Base-by-base conservation (phyloP, 2,329 filamentous ascomycete genomes). In the Phialophora tarda region DNA sequence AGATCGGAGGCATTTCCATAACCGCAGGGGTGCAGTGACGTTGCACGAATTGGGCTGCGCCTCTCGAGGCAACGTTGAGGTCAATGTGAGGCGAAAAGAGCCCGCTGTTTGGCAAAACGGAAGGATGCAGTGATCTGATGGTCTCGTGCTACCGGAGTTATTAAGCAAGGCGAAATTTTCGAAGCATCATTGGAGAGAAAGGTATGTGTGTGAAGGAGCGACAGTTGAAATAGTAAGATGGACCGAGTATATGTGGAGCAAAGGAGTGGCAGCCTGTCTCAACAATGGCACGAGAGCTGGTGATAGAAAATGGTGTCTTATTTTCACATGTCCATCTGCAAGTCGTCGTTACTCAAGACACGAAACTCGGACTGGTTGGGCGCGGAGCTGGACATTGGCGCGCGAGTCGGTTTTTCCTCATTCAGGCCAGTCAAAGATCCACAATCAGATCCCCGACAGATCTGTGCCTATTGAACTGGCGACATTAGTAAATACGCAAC, bases 1-100 rank as follows among this genome's bases (percentile, higher is more conserved):
- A 75, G 70, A 92, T 79, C 38, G 63, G 65, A 56, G 70, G 71
- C 65, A 71, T 73, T 55, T 73, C 72, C 71, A 73, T 73, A 53
- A 23, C 57, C 62, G 47, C 48, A 17, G 24, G 48, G 11, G 12
- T 23, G n/a, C n/a, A 24, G 8, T 12, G 48, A 23, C 24, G 48
- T 51, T 51, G 24, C 48, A 28, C 48, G 3, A 17, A 28, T 26
- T 1, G 4, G 10, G 48, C 48, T 51, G 48, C 24, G 24, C 48
- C 48, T 51, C 17, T 50, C 47, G n/a, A 50, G 47, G 47, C 21
- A 14, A 50, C 10, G 23, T 17, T 26, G 21, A 51, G 14, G n/a
- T 26, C 48, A 51, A 26, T 26, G 7, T 51, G 48, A 51, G 24
- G 48, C 48, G 10, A 51, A 26, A 14, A 17, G 10, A 28, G 6